phyloP scores from a whole-genome alignment of 176 grass and related monocot genomes.

The Metroxylon sagu region DNA sequence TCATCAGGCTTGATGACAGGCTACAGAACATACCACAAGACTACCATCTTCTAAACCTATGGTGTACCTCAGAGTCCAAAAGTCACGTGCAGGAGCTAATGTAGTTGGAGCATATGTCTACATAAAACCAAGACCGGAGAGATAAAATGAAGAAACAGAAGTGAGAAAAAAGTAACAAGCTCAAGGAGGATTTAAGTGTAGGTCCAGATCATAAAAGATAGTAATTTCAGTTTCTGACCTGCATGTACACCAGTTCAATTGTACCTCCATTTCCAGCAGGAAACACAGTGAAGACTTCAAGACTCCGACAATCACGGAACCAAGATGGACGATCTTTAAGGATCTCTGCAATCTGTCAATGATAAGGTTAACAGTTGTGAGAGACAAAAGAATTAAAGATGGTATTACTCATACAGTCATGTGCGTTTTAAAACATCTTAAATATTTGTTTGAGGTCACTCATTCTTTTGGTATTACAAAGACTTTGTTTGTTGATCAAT shows the following conservation, averaged over 20 bases:
- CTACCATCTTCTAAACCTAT: conserved; percentile 81
- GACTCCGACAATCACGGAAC: conserved; percentile 93
- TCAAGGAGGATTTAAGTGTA: not conserved
- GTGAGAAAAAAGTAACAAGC: not conserved
- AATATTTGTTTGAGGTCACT: too few species aligned
- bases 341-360: conserved; percentile 65
- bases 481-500: too few species aligned
- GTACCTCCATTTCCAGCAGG: conserved; percentile 92
- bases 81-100: conserved; percentile 84
- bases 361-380: conserved; percentile 16
- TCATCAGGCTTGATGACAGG: not conserved
- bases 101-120: conserved; percentile 98
- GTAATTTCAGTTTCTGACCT: conserved; percentile 34
- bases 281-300: conserved; percentile 77
- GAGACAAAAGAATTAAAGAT: conserved; percentile 1
- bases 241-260: conserved; percentile 91
- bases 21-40: conserved; percentile 52
- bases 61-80: conserved; percentile 95
- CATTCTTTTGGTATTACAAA: too few species aligned
- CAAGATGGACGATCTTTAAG: conserved; percentile 86
- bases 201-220: conserved; percentile 5
- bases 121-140: not conserved
- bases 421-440: too few species aligned
- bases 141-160: conserved; percentile 8
- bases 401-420: not conserved